Evolutionary conservation across 2,329 filamentous ascomycete genomes (phyloP), one percentile per base, ranked within the genome.

Genomic region (Ustilaginoidea virens): DNA sequence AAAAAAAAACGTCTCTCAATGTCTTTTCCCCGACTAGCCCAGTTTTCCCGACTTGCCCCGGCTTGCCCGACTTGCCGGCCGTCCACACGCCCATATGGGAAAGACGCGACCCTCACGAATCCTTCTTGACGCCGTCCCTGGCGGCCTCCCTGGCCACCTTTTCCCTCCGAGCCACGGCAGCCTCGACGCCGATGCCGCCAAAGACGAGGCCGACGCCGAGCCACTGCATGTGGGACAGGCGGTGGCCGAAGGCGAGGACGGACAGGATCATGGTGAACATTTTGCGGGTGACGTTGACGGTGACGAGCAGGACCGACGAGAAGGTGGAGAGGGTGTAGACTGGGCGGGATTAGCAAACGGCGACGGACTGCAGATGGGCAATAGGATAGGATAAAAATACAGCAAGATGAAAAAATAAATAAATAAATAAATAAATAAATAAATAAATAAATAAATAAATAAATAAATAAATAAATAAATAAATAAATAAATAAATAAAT

Each of bases 221-320:
- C 81, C 86, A 93, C 58, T 98, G 90, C 67, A 87, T 92, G n/a
- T 62, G 58, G 17, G 72, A 80, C 27, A 98, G 66, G 37, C 69
- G 71, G 53, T 98, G 90, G 17, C 90, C 90, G 51, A 96, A 98
- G 58, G 83, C 85, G 35, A 96, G 63, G 17, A 98, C 90, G 30
- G 83, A 93, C 29, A 96, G 66, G 34, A 96, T 82, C 90, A 98
- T 98, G 40, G 87, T 96, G 51, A 96, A 70, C 90, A 98, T 98
- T 62, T 98, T 98, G 47, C 90, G 70, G 25, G 90, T 98, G 25
- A 98, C 90, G 2, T 85, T 98, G 3, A 98, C 86, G 4, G 90
- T 96, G 24, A 96, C 87, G 28, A 98, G 72, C 29, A 96, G 67
- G 27, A 98, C 69, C 7, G 80, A 90, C 7, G 81, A 90, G 58